A percentile compares a stretch with the other conserved stretches of the same genome.
Conservation (phyloP, 176 grass and related monocot genomes). For the Aegilops bicornis region DNA sequence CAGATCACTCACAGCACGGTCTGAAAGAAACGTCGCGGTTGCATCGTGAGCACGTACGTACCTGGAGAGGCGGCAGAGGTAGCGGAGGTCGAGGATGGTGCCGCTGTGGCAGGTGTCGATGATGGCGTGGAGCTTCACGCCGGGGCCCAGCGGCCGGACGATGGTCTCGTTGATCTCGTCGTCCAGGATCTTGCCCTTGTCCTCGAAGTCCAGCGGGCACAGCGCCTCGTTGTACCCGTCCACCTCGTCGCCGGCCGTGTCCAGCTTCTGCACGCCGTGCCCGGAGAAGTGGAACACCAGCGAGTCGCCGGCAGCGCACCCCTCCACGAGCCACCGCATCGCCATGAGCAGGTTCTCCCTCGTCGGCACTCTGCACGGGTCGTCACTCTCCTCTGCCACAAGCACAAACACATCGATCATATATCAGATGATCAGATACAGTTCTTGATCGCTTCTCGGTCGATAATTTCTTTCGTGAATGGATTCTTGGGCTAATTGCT, state of each 20-base stretch:
- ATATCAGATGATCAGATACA: too few species aligned
- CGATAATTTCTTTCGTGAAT: neutral
- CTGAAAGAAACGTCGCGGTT: too few species aligned
- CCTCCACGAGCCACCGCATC: slow-evolving; percentile 80
- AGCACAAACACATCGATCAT: neutral
- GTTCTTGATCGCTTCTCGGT: neutral
- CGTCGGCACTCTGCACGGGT: slow-evolving; percentile 42
- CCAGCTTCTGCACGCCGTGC: slow-evolving; percentile 87
- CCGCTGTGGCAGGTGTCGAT: slow-evolving; percentile 92
- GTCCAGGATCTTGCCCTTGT: slow-evolving; percentile 57
- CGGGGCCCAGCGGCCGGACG: slow-evolving; percentile 58
- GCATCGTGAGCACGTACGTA: neutral
- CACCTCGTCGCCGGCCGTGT: slow-evolving; percentile 55
- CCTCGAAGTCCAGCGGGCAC: slow-evolving; percentile 79
- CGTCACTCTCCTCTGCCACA: slow-evolving; percentile 25
- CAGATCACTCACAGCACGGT: too few species aligned
- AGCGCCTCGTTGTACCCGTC: slow-evolving; percentile 90
- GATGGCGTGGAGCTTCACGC: slow-evolving; percentile 76
- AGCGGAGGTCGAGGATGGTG: slow-evolving; percentile 82
- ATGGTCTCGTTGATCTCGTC: slow-evolving; percentile 71
- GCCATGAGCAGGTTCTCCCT: slow-evolving; percentile 57
- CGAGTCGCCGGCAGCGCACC: slow-evolving; percentile 47
- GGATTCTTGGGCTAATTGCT: neutral
- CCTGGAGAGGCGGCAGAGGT: slow-evolving; percentile 79
- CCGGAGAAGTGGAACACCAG: slow-evolving; percentile 95